Conservation (phyloP, 1,284 basidiomycete genomes). For the Ganoderma lucidum region DNA sequence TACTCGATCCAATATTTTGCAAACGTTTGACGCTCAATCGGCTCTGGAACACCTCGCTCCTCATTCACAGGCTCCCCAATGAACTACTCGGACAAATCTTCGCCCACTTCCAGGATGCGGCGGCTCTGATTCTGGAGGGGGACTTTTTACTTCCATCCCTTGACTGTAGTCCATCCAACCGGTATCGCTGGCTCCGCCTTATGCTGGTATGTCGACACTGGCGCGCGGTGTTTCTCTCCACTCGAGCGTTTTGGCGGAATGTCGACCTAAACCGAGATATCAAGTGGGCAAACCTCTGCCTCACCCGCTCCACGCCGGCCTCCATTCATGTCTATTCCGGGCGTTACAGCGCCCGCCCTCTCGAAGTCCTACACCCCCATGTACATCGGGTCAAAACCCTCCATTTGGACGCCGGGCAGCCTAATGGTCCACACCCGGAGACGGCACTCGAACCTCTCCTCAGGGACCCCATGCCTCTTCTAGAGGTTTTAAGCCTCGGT, state of each 20-base stretch:
- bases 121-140: too few species aligned
- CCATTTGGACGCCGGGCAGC: too few species aligned
- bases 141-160: too few species aligned
- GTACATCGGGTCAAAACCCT: neutral
- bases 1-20: neutral
- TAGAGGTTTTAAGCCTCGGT: neutral
- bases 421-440: neutral
- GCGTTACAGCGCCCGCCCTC: neutral
- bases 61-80: neutral
- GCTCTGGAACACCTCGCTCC: neutral
- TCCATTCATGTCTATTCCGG: neutral
- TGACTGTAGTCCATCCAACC: too few species aligned
- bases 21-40: neutral
- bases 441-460: neutral
- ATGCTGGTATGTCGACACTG: slow-evolving; percentile 19
- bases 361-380: neutral
- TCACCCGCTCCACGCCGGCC: neutral
- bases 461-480: neutral
- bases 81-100: too few species aligned
- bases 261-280: too few species aligned
- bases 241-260: slow-evolving; percentile 10
- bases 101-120: too few species aligned
- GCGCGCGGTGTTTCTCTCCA: slow-evolving; percentile 5
- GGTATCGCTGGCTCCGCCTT: neutral
- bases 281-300: neutral